These are phyloP conservation scores for Colletotrichum liriopes DNA, from an alignment of 2,329 filamentous ascomycete species.

Conservation along the genomic window DNA sequence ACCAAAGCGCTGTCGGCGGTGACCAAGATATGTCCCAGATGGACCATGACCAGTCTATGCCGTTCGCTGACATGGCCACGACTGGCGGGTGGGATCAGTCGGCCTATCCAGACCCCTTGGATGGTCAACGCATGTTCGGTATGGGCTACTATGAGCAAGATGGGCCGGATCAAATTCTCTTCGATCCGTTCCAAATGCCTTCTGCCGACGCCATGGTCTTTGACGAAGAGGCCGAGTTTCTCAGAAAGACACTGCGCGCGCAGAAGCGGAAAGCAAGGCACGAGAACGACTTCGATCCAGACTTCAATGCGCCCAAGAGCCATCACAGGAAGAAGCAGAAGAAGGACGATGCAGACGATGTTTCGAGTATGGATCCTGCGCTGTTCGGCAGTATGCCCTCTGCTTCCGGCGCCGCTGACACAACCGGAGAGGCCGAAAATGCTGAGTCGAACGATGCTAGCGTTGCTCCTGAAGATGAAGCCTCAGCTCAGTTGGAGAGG, in stretches of 20 bases:
- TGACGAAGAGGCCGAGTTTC: slow-evolving; percentile 66
- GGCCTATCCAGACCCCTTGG: slow-evolving; percentile 66
- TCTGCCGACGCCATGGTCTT: slow-evolving; percentile 59
- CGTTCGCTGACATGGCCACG: slow-evolving; percentile 49
- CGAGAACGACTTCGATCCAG: slow-evolving; percentile 69
- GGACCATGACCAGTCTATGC: slow-evolving; percentile 40
- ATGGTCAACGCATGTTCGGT: slow-evolving; percentile 67
- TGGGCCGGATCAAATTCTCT: slow-evolving; percentile 71
- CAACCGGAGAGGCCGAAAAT: slow-evolving; percentile 5
- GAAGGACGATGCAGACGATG: slow-evolving; percentile 43
- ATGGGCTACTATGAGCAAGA: slow-evolving; percentile 75
- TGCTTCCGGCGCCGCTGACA: not conserved
- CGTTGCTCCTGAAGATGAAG: slow-evolving; percentile 43
- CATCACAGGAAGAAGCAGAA: slow-evolving; percentile 61
- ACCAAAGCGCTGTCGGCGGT: slow-evolving; percentile 34
- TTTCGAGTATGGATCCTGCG: slow-evolving; percentile 67
- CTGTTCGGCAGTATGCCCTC: slow-evolving; percentile 55
- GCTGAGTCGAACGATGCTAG: slow-evolving; percentile 44
- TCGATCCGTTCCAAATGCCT: slow-evolving; percentile 71
- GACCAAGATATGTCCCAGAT: slow-evolving; percentile 18
- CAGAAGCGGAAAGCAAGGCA: slow-evolving; percentile 68
- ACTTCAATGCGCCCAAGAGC: slow-evolving; percentile 63
- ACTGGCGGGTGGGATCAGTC: slow-evolving; percentile 52
- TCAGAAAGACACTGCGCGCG: slow-evolving; percentile 69
- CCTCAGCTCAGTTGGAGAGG: slow-evolving; percentile 21